Evolutionary conservation across 2,329 filamentous ascomycete genomes (phyloP), one percentile per base, ranked within the genome.

Genomic region (Sclerotinia sclerotiorum): DNA sequence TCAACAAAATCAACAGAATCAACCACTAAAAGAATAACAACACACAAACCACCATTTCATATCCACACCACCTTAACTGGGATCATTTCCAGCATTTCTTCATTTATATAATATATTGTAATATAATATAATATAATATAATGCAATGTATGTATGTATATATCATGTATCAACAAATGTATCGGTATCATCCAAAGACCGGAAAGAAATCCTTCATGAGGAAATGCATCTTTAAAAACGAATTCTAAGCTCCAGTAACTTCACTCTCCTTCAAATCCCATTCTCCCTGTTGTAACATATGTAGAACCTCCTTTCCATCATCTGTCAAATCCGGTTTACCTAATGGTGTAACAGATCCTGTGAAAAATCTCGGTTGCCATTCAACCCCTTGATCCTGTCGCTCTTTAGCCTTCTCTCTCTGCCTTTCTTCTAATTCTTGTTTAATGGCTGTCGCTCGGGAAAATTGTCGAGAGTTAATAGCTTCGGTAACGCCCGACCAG

Each of bases 281-380:
- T 19, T 72, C 68, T 11, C 82, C 84, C 56, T 80, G 78, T 68
- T 86, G 84, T 70, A 91, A 74, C 1, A 84, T 83, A 68, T 84
- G 80, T 65, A 91, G 78, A 5, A 80, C 85, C 74, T 80, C 80
- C 70, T 82, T 81, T n/a, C 89, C 89, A 61, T 90, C 87, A 58
- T 83, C 80, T 0, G 84, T 90, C 72, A 91, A 78, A 70, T 88
- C 84, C 0, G 89, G 89, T 74, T 82, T 84, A 2, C 89, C 89
- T 39, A 84, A 76, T 0, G 85, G 82, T 63, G 85, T 86, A n/a
- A 87, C 82, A 0, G 83, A 83, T 4, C 83, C 84, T 0, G 84
- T 88, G 80, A 99, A 99, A 81, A 97, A 99, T 55, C 93, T 84
- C n/a, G 95, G 95, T 73, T 89, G 84, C 88, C 92, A 99, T 46